Conservation (phyloP, 805 yeast genomes). For the Aciculoconidium aculeatum region DNA sequence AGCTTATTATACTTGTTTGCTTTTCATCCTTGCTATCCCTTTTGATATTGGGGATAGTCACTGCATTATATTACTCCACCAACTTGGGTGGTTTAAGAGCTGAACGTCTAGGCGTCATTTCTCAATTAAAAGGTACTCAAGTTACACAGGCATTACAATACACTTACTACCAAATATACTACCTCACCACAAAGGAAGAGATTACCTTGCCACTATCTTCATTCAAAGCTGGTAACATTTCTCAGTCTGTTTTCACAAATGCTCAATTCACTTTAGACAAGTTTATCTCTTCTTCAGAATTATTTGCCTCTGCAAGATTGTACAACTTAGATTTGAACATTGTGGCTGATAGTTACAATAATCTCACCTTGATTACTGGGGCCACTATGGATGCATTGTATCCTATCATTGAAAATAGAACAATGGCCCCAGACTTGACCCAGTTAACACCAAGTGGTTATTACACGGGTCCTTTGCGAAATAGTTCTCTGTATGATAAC, state of each 20-base stretch:
- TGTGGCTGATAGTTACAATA: conserved; percentile 36
- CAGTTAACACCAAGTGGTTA: conserved; percentile 23
- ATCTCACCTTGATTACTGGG: conserved; percentile 18
- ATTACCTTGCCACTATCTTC: conserved; percentile 55
- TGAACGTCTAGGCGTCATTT: conserved; percentile 69
- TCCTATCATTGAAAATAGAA: conserved; percentile 44
- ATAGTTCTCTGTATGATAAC: conserved; percentile 25
- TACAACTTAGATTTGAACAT: conserved; percentile 55
- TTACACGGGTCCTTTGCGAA: conserved; percentile 61
- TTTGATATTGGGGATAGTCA: conserved; percentile 65
- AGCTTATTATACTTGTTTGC: conserved; percentile 65
- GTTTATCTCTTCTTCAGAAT: conserved; percentile 57
- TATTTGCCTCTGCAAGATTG: conserved; percentile 57
- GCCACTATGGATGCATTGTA: conserved; percentile 34
- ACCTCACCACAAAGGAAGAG: conserved; percentile 56
- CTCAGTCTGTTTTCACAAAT: conserved; percentile 37
- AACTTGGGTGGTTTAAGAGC: conserved; percentile 58
- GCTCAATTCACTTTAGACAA: conserved; percentile 47
- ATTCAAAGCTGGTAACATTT: conserved; percentile 68
- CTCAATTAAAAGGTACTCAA: conserved; percentile 78
- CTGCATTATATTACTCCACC: conserved; percentile 64
- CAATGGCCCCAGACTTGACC: conserved; percentile 26
- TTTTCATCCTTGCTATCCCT: conserved; percentile 66
- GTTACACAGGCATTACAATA: conserved; percentile 60
- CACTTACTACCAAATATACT: conserved; percentile 61